Evolutionary conservation across 2,329 filamentous ascomycete species (phyloP).

Genomic region (Parafenestella ontariensis): DNA sequence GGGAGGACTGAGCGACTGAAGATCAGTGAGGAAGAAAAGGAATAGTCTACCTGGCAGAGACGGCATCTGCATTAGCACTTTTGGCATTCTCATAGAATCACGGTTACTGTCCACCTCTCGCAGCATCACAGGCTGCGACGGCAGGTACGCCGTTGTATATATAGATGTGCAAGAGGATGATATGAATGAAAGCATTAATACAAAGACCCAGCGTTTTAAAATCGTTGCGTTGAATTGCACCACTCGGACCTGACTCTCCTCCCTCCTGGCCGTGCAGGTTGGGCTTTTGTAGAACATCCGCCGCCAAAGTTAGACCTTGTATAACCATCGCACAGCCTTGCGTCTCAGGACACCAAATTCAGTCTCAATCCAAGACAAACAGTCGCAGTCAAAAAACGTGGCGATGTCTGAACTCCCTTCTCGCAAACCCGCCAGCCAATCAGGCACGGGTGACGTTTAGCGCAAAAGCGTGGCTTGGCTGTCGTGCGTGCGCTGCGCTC

Average conservation of each 20-base stretch:
- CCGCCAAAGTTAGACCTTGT: not conserved
- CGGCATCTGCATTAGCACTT: conserved; percentile 19
- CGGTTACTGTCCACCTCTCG: conserved; percentile 20
- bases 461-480: not conserved
- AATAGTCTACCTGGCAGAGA: conserved; percentile 10
- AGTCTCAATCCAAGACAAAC: too few species aligned
- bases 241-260: too few species aligned
- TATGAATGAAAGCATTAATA: conserved; percentile 36
- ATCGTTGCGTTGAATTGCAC: too few species aligned
- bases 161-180: conserved; percentile 34
- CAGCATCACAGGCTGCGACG: conserved; percentile 5
- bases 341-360: not conserved
- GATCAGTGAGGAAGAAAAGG: conserved; percentile 2
- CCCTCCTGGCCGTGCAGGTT: too few species aligned
- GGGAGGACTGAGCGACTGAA: conserved; percentile 47
- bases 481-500: not conserved
- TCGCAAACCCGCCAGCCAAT: not conserved
- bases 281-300: not conserved
- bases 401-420: not conserved
- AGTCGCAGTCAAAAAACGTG: not conserved
- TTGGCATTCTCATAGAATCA: conserved; percentile 40
- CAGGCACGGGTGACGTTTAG: not conserved
- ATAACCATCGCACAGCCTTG: not conserved
- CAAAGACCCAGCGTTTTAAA: not conserved
- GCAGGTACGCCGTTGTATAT: conserved; percentile 33